Conservation (phyloP, 257 asterid genomes). For the Ballota nigra region DNA sequence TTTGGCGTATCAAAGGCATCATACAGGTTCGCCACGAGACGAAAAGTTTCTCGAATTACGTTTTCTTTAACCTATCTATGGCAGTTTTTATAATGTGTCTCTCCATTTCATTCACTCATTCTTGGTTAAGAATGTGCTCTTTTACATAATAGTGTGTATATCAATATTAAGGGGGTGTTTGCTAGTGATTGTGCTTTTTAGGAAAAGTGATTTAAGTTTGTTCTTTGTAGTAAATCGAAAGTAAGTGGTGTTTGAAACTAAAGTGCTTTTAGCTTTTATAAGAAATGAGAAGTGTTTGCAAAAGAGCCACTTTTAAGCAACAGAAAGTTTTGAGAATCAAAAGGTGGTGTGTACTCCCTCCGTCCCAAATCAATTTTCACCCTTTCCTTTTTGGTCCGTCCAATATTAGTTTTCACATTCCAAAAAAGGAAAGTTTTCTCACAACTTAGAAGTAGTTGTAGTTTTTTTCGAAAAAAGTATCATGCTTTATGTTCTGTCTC, state of each 20-base stretch:
- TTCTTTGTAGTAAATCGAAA: background rate
- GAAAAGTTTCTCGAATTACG: background rate
- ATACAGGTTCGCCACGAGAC: constrained; percentile 49
- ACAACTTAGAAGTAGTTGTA: background rate
- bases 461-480: background rate
- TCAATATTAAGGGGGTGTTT: background rate
- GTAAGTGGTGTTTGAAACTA: background rate
- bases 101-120: no score
- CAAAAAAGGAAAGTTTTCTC: no score
- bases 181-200: background rate
- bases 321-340: background rate
- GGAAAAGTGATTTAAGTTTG: background rate
- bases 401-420: no score
- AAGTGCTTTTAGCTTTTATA: no score
- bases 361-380: no score
- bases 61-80: no score
- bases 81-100: background rate
- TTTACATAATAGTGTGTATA: no score
- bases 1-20: constrained; percentile 79
- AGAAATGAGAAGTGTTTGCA: background rate
- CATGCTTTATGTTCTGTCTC: background rate
- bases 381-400: no score
- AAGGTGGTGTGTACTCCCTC: background rate
- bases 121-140: no score
- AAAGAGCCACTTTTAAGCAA: background rate